phyloP scores from a whole-genome alignment of 306 rosid genomes.

The Sesbania bispinosa region DNA sequence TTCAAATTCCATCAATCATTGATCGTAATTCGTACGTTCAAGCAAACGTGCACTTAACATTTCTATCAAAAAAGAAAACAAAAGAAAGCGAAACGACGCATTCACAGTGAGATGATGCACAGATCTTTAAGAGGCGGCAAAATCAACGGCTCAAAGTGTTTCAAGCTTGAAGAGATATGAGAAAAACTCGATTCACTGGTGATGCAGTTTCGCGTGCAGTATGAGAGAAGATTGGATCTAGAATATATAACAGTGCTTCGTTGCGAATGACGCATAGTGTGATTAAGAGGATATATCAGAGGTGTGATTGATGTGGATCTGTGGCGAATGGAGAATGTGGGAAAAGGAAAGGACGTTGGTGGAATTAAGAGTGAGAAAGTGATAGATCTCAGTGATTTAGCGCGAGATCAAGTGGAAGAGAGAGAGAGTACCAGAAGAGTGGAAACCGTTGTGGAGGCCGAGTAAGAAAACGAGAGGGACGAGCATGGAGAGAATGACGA shows the following conservation, averaged over 20 bases:
- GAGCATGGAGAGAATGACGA: constrained; percentile 91
- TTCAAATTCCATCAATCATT: background rate
- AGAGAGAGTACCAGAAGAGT: constrained; percentile 53
- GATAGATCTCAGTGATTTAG: constrained; percentile 50
- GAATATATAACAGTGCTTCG: too few species aligned
- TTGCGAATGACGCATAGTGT: background rate
- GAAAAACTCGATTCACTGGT: background rate
- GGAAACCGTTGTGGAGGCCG: constrained; percentile 91
- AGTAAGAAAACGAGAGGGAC: constrained; percentile 93
- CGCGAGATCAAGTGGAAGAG: background rate
- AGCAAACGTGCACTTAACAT: background rate
- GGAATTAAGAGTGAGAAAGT: background rate
- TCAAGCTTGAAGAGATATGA: background rate
- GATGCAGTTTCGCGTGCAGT: background rate
- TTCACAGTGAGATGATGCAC: background rate
- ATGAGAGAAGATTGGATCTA: constrained; percentile 16
- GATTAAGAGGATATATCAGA: background rate
- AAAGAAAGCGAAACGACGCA: background rate
- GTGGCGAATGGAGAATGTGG: background rate
- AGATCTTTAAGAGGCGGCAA: constrained; percentile 5
- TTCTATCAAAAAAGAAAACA: background rate
- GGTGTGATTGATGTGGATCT: constrained; percentile 23
- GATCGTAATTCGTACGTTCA: background rate
- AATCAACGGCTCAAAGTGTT: background rate
- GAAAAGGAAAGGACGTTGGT: background rate